phyloP scores from a whole-genome alignment of 2,329 filamentous ascomycete species.

The Macrophomina pseudophaseolina region DNA sequence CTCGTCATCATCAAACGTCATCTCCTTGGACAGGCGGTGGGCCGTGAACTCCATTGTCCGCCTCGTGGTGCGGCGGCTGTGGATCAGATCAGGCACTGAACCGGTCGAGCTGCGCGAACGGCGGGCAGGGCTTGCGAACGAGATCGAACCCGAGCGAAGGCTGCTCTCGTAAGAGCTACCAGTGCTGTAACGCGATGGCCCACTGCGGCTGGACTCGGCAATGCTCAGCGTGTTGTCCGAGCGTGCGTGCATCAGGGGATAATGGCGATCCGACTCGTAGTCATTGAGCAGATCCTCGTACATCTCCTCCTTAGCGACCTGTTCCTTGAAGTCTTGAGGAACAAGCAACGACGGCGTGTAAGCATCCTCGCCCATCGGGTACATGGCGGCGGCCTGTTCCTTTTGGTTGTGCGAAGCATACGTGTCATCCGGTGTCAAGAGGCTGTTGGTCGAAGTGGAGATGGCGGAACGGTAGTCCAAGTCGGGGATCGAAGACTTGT shows the following conservation, averaged over 20 bases:
- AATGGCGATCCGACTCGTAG: slow-evolving; percentile 55
- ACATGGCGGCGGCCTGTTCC: neutral
- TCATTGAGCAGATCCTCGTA: slow-evolving; percentile 46
- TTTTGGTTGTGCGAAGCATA: slow-evolving; percentile 17
- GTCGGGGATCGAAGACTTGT: slow-evolving; percentile 39
- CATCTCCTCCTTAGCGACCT: slow-evolving; percentile 38
- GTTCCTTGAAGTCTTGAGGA: slow-evolving; percentile 42
- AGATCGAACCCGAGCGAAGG: slow-evolving; percentile 51
- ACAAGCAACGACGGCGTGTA: slow-evolving; percentile 45
- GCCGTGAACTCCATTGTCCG: slow-evolving; percentile 39
- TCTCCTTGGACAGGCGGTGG: slow-evolving; percentile 41
- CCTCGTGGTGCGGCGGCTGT: slow-evolving; percentile 40
- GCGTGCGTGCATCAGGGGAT: slow-evolving; percentile 49
- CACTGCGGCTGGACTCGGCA: slow-evolving; percentile 53
- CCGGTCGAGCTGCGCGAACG: slow-evolving; percentile 46
- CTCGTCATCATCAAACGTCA: slow-evolving; percentile 35
- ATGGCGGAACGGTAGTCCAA: slow-evolving; percentile 41
- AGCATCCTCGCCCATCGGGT: slow-evolving; percentile 32
- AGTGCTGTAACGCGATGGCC: slow-evolving; percentile 59
- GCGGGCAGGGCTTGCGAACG: slow-evolving; percentile 41
- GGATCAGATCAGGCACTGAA: slow-evolving; percentile 45
- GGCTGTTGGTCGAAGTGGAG: slow-evolving; percentile 38
- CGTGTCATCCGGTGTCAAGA: slow-evolving; percentile 17
- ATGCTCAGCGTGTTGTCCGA: slow-evolving; percentile 37
- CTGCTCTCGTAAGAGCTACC: slow-evolving; percentile 62